phyloP scores from a whole-genome alignment of 73 alveolate species.

The Effrenium voratum region DNA sequence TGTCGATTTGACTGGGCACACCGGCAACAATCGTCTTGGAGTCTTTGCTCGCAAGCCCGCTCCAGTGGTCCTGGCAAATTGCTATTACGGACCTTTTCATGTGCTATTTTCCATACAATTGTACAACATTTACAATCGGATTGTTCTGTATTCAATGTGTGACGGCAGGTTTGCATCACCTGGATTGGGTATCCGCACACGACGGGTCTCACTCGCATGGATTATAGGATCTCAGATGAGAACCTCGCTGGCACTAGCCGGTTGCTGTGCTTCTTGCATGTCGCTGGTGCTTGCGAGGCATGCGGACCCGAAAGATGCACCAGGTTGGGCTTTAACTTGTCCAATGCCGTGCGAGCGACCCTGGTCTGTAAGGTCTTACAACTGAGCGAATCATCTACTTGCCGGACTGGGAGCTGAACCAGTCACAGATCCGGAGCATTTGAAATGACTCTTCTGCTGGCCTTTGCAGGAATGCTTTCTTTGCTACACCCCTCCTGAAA shows the following conservation, averaged over 20 bases:
- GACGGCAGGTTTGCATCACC: slow-evolving; percentile 63
- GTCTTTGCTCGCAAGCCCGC: slow-evolving; percentile 76
- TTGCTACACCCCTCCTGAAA: slow-evolving; percentile 83
- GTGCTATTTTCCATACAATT: not conserved
- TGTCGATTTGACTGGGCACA: slow-evolving; percentile 81
- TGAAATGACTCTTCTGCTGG: not conserved
- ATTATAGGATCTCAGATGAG: slow-evolving; percentile 64
- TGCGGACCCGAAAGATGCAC: slow-evolving; percentile 67
- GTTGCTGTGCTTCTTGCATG: not conserved
- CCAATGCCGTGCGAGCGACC: too few relatives aligned
- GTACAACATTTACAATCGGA: not conserved
- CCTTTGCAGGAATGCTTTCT: slow-evolving; percentile 63
- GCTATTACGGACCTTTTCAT: too few relatives aligned
- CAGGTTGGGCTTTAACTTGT: not conserved
- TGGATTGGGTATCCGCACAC: slow-evolving; percentile 77
- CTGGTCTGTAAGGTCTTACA: slow-evolving; percentile 28
- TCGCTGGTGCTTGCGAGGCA: not conserved
- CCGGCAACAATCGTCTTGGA: slow-evolving; percentile 75
- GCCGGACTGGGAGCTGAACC: slow-evolving; percentile 37
- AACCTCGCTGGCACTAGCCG: not conserved
- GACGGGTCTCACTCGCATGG: slow-evolving; percentile 68
- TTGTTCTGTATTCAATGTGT: not conserved
- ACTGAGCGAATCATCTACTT: slow-evolving; percentile 59
- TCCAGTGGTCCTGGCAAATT: not conserved
- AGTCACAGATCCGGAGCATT: not conserved